Evolutionary conservation across 768 basidiomycete genomes (phyloP).

Genomic region (Panus rudis): DNA sequence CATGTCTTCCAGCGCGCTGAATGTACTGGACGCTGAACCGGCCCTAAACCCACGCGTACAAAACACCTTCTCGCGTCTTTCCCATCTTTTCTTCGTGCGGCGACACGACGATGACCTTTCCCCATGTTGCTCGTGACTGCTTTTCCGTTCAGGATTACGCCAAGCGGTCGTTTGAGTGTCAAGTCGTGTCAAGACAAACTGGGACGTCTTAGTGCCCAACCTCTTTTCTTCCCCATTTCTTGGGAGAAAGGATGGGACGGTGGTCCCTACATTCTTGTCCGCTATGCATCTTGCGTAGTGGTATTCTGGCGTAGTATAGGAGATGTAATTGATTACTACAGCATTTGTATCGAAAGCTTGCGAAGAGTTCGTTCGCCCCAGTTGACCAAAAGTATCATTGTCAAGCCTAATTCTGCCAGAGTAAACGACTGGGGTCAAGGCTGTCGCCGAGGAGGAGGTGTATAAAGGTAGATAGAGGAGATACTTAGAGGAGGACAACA

Average conservation of each 20-base stretch:
- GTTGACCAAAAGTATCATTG: no score
- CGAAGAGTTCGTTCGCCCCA: no score
- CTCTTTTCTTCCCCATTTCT: conserved; percentile 37
- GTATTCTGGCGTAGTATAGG: no score
- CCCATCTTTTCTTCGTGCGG: conserved; percentile 60
- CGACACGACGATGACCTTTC: conserved; percentile 71
- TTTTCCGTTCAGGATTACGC: conserved; percentile 19
- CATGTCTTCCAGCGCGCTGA: no score
- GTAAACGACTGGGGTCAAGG: no score
- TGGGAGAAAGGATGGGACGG: conserved; percentile 67
- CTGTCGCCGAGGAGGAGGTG: no score
- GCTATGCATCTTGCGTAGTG: background rate
- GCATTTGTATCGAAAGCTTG: no score
- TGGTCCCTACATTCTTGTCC: conserved; percentile 41
- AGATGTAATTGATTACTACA: no score
- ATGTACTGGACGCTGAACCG: no score
- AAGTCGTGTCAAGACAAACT: conserved; percentile 68
- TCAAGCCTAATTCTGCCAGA: no score
- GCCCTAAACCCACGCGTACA: conserved; percentile 10
- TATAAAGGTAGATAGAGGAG: no score
- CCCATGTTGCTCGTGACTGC: conserved; percentile 89
- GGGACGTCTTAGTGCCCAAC: conserved; percentile 81
- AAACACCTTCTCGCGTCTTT: background rate
- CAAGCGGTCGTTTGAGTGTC: conserved; percentile 86
- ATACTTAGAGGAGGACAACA: no score